phyloP scores from a whole-genome alignment of 2,329 filamentous ascomycete genomes.

The Ophiostoma novo-ulmi region DNA sequence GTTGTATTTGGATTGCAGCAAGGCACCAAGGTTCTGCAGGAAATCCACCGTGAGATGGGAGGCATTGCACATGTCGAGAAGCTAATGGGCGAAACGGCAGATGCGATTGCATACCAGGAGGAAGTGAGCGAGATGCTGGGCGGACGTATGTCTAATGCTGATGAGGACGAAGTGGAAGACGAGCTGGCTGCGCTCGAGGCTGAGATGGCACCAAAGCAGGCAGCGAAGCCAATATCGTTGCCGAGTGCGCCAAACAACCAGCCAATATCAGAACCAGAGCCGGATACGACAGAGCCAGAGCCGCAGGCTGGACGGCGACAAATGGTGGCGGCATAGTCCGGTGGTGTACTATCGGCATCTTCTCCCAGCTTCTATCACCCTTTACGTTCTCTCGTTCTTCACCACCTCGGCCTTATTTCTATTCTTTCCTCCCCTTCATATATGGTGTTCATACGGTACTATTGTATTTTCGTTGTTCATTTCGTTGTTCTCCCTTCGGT shows the following conservation, averaged over 20 bases:
- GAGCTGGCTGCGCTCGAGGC: slow-evolving; percentile 78
- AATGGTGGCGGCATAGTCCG: slow-evolving; percentile 24
- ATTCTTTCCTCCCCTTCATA: background rate
- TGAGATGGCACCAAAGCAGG: slow-evolving; percentile 40
- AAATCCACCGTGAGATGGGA: slow-evolving; percentile 94
- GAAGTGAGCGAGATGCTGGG: slow-evolving; percentile 90
- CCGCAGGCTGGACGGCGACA: slow-evolving; percentile 24
- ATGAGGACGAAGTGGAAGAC: slow-evolving; percentile 97
- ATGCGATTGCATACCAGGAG: slow-evolving; percentile 90
- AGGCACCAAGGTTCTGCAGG: slow-evolving; percentile 80
- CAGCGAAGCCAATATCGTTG: slow-evolving; percentile 32
- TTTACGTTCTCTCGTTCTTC: background rate
- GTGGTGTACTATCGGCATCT: background rate
- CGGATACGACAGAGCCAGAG: background rate
- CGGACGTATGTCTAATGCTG: slow-evolving; percentile 82
- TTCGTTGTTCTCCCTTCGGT: background rate
- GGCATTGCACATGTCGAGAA: slow-evolving; percentile 91
- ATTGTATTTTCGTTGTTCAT: background rate
- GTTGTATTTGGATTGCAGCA: slow-evolving; percentile 88
- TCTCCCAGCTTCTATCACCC: background rate
- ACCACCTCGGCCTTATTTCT: too few species aligned
- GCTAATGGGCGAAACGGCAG: slow-evolving; percentile 85
- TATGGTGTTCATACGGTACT: background rate
- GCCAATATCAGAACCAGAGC: slow-evolving; percentile 14
- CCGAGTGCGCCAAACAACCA: slow-evolving; percentile 53